Evolutionary conservation across 2,329 filamentous ascomycete species (phyloP), one percentile per base, ranked within the genome.

Genomic region (Colletotrichum liriopes): DNA sequence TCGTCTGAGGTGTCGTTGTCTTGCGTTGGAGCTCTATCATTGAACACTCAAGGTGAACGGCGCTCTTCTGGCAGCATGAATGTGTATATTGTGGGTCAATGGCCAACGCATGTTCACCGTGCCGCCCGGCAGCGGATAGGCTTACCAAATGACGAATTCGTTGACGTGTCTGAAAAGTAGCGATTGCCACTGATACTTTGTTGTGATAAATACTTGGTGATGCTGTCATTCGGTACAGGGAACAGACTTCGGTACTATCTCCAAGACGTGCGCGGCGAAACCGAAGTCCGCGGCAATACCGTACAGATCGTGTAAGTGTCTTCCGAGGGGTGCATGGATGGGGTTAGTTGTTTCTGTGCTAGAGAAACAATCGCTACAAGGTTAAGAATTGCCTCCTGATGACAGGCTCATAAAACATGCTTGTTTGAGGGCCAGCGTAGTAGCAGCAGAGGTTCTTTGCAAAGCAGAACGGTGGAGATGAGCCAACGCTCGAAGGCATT

Each of bases 381-480:
- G 26, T 62, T 62, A 63, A 61, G 29, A 29, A 37, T 62, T 45
- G 64, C 56, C 26, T 51, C 35, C 18, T 26, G 37, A 7, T 56
- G 41, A 51, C 56, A 56, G 39, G 11, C 51, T 18, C 49, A 58
- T 37, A 49, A 67, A 56, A 37, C 56, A 51, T 20, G 47, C 16
- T 26, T 49, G 43, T 67, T 61, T 63, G 45, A 59, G 32, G 39
- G 55, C 49, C 41, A 37, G 58, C 41, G 43, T 47, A 58, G 52
- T 47, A 47, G 54, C 43, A 56, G 56, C 41, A 32, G 18, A 45
- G 54, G 59, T 67, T 67, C 49, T 58, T 47, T 66, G 65, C 29
- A 18, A 41, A 29, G 65, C 49, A 18, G 26, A 14, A 52, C 29
- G 32, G n/a, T 37, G 51, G 26, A 29, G 20, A 11, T n/a, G 43